These are phyloP conservation scores for Sicyos edulis DNA, from an alignment of 306 rosid genomes.

Conservation along the genomic window DNA sequence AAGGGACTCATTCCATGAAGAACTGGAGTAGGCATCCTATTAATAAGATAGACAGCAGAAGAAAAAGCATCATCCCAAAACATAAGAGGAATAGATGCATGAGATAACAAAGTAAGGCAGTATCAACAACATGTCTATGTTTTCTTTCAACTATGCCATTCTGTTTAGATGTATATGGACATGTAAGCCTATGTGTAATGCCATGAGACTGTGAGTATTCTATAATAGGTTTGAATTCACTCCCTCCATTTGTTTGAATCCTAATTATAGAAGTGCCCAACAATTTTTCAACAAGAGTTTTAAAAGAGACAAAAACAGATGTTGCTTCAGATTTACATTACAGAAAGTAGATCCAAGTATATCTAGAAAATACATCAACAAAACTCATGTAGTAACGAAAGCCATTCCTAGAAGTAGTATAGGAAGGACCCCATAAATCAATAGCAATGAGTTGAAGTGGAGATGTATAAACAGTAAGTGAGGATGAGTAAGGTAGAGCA, in stretches of 20 bases:
- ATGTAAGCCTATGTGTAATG: too few species aligned
- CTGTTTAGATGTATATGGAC: too few species aligned
- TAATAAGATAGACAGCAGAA: neutral
- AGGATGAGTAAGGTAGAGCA: neutral
- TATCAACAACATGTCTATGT: neutral
- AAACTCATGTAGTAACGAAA: neutral
- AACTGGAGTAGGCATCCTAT: neutral
- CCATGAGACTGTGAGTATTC: too few species aligned
- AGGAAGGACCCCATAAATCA: neutral
- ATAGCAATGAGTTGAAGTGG: neutral
- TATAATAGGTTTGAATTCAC: too few species aligned
- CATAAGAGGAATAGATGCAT: neutral
- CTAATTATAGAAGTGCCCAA: neutral
- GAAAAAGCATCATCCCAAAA: neutral
- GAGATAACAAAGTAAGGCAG: neutral
- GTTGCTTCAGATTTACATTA: too few species aligned
- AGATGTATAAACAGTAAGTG: neutral
- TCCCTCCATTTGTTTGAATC: too few species aligned
- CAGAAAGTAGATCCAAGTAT: neutral
- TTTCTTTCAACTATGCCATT: neutral
- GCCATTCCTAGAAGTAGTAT: neutral
- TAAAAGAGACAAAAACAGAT: too few species aligned
- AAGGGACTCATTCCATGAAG: neutral
- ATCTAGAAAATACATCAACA: neutral
- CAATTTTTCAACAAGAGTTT: neutral